Conservation (phyloP, 805 yeast species). For the Nakazawaea wickerhamii region DNA sequence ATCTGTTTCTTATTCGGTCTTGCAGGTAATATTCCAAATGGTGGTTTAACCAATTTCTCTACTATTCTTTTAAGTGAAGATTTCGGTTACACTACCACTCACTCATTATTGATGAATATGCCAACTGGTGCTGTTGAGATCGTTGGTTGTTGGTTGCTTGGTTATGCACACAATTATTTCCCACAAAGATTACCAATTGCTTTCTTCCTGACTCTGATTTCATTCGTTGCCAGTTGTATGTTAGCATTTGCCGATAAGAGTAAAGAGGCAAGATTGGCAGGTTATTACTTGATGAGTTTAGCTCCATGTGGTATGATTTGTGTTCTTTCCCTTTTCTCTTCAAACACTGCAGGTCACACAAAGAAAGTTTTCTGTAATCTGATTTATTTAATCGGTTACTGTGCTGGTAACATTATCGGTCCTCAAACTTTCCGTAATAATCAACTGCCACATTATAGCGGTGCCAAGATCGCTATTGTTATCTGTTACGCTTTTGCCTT, state of each 20-base stretch:
- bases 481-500: conserved; percentile 27
- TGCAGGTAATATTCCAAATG: conserved; percentile 48
- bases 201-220: conserved; percentile 16
- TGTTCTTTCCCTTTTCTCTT: conserved; percentile 21
- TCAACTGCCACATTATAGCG: conserved; percentile 55
- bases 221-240: conserved; percentile 19
- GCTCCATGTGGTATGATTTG: conserved; percentile 26
- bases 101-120: conserved; percentile 29
- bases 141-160: conserved; percentile 23
- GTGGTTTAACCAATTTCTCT: conserved; percentile 48
- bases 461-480: conserved; percentile 44
- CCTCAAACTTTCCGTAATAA: conserved; percentile 60
- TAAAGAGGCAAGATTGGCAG: conserved; percentile 29
- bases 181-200: conserved; percentile 22
- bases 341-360: conserved; percentile 66
- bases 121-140: conserved; percentile 34
- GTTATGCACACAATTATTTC: conserved; percentile 10
- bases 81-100: conserved; percentile 28
- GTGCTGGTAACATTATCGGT: conserved; percentile 65
- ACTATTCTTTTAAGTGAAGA: conserved; percentile 37
- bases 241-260: conserved; percentile 20
- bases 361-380: conserved; percentile 61
- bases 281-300: conserved; percentile 22
- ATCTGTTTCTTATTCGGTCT: conserved; percentile 39
- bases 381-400: conserved; percentile 55